Conservation (phyloP, 192 early-diverging fungal species). For the Chytriomyces confervae region DNA sequence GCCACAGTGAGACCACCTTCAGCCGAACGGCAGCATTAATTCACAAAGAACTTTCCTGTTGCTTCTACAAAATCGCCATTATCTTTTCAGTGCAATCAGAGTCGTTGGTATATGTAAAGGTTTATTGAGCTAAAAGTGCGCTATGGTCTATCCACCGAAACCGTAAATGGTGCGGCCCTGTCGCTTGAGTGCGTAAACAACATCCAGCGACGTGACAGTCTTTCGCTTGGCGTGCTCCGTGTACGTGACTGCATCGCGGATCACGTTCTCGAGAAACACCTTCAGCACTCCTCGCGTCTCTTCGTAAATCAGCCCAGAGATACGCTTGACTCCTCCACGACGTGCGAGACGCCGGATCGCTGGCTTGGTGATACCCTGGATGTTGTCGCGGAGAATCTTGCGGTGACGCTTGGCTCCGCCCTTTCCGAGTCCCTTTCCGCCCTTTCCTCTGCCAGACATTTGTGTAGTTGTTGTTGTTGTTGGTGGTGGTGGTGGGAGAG, state of each 20-base stretch:
- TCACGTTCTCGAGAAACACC: slow-evolving; percentile 98
- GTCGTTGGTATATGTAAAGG: too few relatives aligned
- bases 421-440: slow-evolving; percentile 99
- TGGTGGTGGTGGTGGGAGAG: neutral
- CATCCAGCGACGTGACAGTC: slow-evolving; percentile 99
- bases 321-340: slow-evolving; percentile 99
- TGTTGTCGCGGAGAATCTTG: slow-evolving; percentile 99
- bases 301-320: slow-evolving; percentile 99
- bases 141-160: slow-evolving; percentile 12
- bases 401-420: slow-evolving; percentile 99
- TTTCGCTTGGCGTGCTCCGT: slow-evolving; percentile 99
- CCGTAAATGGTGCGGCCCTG: slow-evolving; percentile 90
- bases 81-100: too few relatives aligned
- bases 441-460: slow-evolving; percentile 99
- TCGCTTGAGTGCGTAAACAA: slow-evolving; percentile 96
- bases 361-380: slow-evolving; percentile 96
- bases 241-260: slow-evolving; percentile 98
- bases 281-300: slow-evolving; percentile 98
- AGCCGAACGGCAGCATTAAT: slow-evolving; percentile 79
- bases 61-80: slow-evolving; percentile 75
- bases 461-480: neutral
- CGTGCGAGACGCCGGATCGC: slow-evolving; percentile 98
- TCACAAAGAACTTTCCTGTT: slow-evolving; percentile 93
- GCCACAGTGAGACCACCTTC: neutral
- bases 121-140: neutral